These are phyloP conservation scores for Malus sylvestris DNA, from an alignment of 306 rosid species.

Conservation along the genomic window DNA sequence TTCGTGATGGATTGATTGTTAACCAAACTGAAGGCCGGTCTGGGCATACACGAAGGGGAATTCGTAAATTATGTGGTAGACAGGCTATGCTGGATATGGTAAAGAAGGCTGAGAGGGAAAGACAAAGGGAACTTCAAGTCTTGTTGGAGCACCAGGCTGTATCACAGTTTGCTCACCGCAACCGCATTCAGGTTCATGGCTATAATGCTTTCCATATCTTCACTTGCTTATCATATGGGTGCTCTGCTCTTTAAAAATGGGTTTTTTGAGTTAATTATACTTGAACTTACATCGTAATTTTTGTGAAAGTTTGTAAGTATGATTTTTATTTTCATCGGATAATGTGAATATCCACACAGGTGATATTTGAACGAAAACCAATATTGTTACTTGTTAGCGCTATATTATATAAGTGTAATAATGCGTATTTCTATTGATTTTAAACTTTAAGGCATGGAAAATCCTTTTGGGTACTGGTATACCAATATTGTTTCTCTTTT, in stretches of 20 bases:
- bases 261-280: not conserved
- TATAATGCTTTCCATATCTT: not conserved
- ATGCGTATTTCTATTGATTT: not conserved
- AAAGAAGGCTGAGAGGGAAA: conserved; percentile 70
- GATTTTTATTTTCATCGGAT: not conserved
- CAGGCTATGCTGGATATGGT: conserved; percentile 91
- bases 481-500: not conserved
- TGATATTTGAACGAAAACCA: not conserved
- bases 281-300: not conserved
- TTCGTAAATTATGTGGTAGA: conserved; percentile 77
- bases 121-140: conserved; percentile 66
- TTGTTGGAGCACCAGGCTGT: conserved; percentile 64
- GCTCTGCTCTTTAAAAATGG: not conserved
- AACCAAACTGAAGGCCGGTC: conserved; percentile 58
- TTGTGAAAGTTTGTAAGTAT: not conserved
- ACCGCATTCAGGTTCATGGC: conserved; percentile 85
- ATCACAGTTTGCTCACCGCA: conserved; percentile 85
- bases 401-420: not conserved
- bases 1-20: conserved; percentile 52
- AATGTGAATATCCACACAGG: not conserved
- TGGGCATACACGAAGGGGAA: conserved; percentile 60
- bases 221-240: not conserved
- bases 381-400: not conserved
- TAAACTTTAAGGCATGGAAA: not conserved
- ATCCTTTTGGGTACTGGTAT: not conserved